Percentiles rank a stretch among this genome's conserved stretches.
Evolutionary conservation across 2,329 filamentous ascomycete genomes (phyloP).

Genomic region (Botrytis medusae): DNA sequence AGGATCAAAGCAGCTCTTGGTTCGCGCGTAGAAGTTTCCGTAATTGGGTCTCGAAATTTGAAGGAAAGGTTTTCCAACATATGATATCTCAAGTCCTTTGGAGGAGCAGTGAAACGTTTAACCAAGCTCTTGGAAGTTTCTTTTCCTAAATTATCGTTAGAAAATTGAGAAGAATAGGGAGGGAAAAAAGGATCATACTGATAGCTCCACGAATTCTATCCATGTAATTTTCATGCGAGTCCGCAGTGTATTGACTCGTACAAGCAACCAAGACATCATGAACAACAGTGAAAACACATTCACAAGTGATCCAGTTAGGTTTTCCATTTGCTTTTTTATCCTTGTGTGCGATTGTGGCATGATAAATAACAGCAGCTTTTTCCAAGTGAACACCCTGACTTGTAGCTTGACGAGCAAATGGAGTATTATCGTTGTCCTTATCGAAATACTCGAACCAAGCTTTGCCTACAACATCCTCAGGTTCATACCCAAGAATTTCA

Average conservation of each 20-base stretch:
- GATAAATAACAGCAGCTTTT: conserved; percentile 81
- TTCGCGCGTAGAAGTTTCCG: conserved; percentile 63
- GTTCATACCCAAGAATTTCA: conserved; percentile 78
- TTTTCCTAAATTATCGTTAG: background rate
- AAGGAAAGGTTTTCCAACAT: conserved; percentile 84
- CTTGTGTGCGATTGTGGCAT: conserved; percentile 69
- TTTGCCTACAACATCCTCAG: conserved; percentile 71
- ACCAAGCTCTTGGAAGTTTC: conserved; percentile 9
- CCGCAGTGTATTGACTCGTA: conserved; percentile 69
- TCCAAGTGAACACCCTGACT: conserved; percentile 72
- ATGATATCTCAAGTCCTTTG: conserved; percentile 80
- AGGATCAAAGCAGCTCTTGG: conserved; percentile 81
- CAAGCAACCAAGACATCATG: conserved; percentile 86
- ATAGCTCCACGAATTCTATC: conserved; percentile 4
- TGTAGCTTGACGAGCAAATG: conserved; percentile 67
- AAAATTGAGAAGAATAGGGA: background rate
- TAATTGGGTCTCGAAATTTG: conserved; percentile 66
- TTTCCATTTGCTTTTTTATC: conserved; percentile 49
- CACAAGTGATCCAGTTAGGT: conserved; percentile 67
- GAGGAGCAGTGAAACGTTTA: conserved; percentile 77
- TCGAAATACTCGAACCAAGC: conserved; percentile 88
- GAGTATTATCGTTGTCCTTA: conserved; percentile 65
- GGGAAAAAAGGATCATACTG: background rate
- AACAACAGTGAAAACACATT: conserved; percentile 87
- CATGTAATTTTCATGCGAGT: background rate